Conservation (phyloP, 352 stramenopile species). For the Globisporangium orthogonon region DNA sequence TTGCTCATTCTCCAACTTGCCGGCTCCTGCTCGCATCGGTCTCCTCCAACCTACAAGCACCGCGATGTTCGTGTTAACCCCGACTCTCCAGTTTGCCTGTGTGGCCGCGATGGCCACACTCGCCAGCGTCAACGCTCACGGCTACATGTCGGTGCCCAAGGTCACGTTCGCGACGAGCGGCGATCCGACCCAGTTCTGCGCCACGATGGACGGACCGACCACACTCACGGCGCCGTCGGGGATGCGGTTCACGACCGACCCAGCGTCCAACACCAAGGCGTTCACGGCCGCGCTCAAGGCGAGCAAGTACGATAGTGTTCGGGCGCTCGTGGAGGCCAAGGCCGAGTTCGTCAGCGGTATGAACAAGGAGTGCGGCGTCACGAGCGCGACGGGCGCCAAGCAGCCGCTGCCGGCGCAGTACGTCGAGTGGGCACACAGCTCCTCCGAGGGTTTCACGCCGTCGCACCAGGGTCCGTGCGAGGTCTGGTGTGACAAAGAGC, state of each 20-base stretch:
- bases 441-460: conserved; percentile 17
- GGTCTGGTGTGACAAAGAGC: conserved; percentile 41
- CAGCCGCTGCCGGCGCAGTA: conserved; percentile 24
- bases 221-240: conserved; percentile 9
- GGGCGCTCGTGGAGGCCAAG: conserved; percentile 14
- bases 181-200: conserved; percentile 10
- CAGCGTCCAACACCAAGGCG: conserved; percentile 16
- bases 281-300: conserved; percentile 20
- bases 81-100: conserved; percentile 14
- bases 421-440: conserved; percentile 30
- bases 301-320: conserved; percentile 16
- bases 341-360: background rate
- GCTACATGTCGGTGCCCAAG: conserved; percentile 14
- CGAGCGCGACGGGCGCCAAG: conserved; percentile 22
- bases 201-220: conserved; percentile 6
- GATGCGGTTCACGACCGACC: conserved; percentile 11
- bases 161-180: conserved; percentile 6
- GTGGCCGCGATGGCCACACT: conserved; percentile 16
- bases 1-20: background rate
- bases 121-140: conserved; percentile 26
- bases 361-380: conserved; percentile 23
- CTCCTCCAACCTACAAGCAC: background rate
- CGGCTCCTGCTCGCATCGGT: background rate
- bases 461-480: conserved; percentile 43
- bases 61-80: conserved; percentile 23